These are phyloP conservation scores for Phytophthora niederhauseri DNA, from an alignment of 352 stramenopile genomes.

Conservation along the genomic window DNA sequence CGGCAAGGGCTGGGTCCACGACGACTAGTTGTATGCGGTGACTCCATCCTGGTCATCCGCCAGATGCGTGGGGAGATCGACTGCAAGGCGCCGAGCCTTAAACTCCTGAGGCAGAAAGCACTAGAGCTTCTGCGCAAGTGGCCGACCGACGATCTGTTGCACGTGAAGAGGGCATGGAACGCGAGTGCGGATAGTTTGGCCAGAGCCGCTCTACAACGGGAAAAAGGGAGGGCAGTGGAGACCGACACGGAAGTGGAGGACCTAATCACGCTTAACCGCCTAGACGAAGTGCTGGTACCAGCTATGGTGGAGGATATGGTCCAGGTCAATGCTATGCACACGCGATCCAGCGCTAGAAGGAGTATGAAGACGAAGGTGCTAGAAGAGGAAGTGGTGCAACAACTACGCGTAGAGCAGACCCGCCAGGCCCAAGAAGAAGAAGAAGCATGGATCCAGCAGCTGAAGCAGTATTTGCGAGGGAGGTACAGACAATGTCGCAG, in stretches of 20 bases:
- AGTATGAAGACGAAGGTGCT: neutral
- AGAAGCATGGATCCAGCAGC: constrained; percentile 4
- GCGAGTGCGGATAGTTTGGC: neutral
- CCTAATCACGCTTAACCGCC: too few relatives aligned
- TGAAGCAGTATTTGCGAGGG: constrained; percentile 1
- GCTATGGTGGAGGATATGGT: neutral
- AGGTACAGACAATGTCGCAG: neutral
- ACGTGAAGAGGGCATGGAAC: constrained; percentile 12
- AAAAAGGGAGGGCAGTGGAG: neutral
- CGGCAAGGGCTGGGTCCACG: neutral
- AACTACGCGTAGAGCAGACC: neutral
- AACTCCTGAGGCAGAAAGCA: neutral
- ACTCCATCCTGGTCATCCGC: constrained; percentile 11
- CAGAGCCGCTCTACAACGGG: neutral
- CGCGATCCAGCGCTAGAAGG: neutral
- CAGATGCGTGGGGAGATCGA: constrained; percentile 15
- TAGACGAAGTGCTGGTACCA: neutral
- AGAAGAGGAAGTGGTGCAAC: neutral
- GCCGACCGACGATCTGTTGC: neutral
- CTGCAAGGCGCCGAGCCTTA: constrained; percentile 1
- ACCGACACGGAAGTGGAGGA: too few relatives aligned
- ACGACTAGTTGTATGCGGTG: neutral
- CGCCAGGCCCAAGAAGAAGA: constrained; percentile 1
- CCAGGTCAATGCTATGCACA: too few relatives aligned
- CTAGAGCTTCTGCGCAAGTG: neutral